Evolutionary conservation across 2,329 filamentous ascomycete genomes (phyloP).

Genomic region (Thielaviopsis populi): DNA sequence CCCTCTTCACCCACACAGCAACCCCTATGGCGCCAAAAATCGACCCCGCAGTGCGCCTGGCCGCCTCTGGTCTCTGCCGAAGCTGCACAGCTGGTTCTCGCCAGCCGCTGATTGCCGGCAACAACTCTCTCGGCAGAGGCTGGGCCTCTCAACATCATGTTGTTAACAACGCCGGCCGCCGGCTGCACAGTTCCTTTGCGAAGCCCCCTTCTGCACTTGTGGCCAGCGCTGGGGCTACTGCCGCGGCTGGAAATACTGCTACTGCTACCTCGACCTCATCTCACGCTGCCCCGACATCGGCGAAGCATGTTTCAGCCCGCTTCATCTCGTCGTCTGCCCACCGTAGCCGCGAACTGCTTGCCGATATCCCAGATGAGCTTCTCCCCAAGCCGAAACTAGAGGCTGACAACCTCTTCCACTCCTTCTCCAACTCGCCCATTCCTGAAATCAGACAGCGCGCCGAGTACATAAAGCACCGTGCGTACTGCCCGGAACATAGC

Average conservation of each 20-base stretch:
- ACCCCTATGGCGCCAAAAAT: constrained; percentile 16
- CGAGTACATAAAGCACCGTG: constrained; percentile 82
- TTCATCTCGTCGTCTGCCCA: constrained; percentile 10
- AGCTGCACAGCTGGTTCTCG: constrained; percentile 6
- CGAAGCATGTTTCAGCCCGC: background rate
- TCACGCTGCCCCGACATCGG: background rate
- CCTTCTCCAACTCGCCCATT: constrained; percentile 76
- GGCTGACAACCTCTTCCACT: constrained; percentile 80
- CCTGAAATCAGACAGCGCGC: constrained; percentile 77
- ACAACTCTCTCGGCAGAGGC: background rate
- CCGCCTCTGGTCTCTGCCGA: constrained; percentile 15
- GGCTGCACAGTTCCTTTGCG: constrained; percentile 9
- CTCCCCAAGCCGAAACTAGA: constrained; percentile 31
- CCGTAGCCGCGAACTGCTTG: constrained; percentile 10
- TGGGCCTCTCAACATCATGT: background rate
- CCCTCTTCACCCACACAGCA: background rate
- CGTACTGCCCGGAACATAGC: constrained; percentile 79
- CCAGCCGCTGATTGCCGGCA: background rate
- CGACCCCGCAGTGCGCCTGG: constrained; percentile 18
- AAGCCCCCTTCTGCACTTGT: background rate
- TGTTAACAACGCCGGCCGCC: background rate
- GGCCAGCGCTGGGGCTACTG: background rate
- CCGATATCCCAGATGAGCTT: constrained; percentile 19
- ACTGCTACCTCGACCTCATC: background rate
- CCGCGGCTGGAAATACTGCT: background rate